Base-by-base conservation (phyloP, 805 yeast genomes). In the Candida maesae region DNA sequence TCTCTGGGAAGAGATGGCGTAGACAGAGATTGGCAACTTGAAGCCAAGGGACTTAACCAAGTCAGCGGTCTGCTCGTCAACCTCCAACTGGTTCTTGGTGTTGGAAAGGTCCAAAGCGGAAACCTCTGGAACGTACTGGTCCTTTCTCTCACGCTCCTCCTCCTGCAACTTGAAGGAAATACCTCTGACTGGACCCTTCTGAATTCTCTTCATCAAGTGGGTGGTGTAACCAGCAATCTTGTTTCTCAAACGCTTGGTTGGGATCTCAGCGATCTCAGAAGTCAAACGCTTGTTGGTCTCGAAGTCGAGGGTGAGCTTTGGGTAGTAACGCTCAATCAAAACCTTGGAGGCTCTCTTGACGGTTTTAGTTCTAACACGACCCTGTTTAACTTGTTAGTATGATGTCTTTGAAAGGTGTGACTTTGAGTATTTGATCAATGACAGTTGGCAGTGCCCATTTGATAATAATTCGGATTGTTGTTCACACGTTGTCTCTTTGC, bases 211-310 rank as follows among this genome's bases (percentile, higher is more conserved):
- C 99, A 93, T 95, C 75, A 93, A 84, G 77, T 93, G 99, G 68
- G 99, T 93, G 76, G 99, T 93, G 96, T 91, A 93, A 74, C 99
- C 99, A 72, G 99, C 99, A 67, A 93, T 95, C 88, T 93, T 93
- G 93, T 93, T 93, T 82, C 99, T 93, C 75, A 93, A 85, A 79
- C 99, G 88, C 85, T 93, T 93, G 67, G 99, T 88, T 75, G 91
- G 97, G 70, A 93, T 95, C 73, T 86, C 90, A 61, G 99, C 99
- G 65, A 93, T 90, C 76, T 95, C 96, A 66, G 88, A 84, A 65
- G 96, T 84, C 71, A 95, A 83, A 81, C 99, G 91, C 84, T 93
- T 93, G 96, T 93, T 93, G 85, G 95, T 88, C 82, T 93, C 97
- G 74, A 93, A 93, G 77, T 93, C 99, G 78, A 87, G 77, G 65